Base-by-base conservation (phyloP, 1,139 yeast species). In the Magnusiomyces suaveolens region DNA sequence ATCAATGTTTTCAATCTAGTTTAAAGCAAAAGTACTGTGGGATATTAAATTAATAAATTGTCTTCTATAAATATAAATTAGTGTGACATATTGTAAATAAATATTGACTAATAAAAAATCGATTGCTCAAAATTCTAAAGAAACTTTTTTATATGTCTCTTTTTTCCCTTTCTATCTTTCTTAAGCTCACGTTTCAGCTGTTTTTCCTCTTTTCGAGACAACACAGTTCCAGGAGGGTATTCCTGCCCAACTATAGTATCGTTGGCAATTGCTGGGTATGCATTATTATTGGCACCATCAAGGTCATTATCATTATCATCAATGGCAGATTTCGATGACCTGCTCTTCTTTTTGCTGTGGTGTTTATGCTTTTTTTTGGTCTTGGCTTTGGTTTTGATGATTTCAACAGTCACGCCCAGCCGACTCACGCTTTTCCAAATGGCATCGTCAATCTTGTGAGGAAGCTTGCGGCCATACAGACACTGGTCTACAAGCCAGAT, bases 401-500 rank as follows among this genome's bases (percentile, higher is more conserved):
- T 62, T 24, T 69, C 65, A 48, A 71, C 67, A 53, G 66, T 65
- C 38, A 74, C 72, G 24, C 74, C 73, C 48, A 75, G 66, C 52
- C 74, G 66, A 10, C 73, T 71, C 1, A 72, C 72, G 46, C 72
- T 65, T 43, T 67, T 65, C 76, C 76, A 72, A 3, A 72, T 64
- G 16, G 64, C 66, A 29, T 65, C 64, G 26, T 66, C 68, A 21
- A 62, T 75, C 78, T 71, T 71, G 60, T 79, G 77, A 0, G 97
- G 97, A 52, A 92, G 72, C 67, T 92, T 92, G 43, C 96, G 75
- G 0, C 97, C 97, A 66, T 90, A 92, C n/a, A 90, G 74, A 64
- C 96, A 87, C 68, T 90, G 97, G 68, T 90, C 97, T 1, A 90
- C 92, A 6, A 88, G 71, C 97, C 97, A 90, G 87, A 86, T 88